A percentile compares a stretch with the other conserved stretches of the same genome.
These are phyloP conservation scores for Thraustochytrium striatum DNA, from an alignment of 352 stramenopile species.

Conservation along the genomic window DNA sequence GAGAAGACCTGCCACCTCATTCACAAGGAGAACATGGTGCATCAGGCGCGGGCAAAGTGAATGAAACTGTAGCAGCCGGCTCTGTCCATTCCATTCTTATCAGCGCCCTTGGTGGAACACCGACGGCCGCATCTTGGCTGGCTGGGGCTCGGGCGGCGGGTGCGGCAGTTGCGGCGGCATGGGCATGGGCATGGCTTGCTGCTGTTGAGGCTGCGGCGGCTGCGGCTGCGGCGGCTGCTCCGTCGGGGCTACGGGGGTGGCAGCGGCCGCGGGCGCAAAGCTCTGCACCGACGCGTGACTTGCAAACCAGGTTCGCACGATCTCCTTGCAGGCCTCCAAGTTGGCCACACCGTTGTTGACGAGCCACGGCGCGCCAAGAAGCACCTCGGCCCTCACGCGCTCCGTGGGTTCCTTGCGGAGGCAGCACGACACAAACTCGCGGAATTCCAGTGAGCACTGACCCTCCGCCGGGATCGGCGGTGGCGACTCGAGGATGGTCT, in stretches of 20 bases:
- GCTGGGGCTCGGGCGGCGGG: too few relatives aligned
- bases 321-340: not conserved
- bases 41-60: slow-evolving; percentile 51
- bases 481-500: slow-evolving; percentile 49
- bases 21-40: slow-evolving; percentile 98
- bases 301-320: slow-evolving; percentile 28
- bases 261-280: too few relatives aligned
- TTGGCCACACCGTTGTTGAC: not conserved
- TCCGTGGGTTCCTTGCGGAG: slow-evolving; percentile 52
- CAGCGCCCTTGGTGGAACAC: too few relatives aligned
- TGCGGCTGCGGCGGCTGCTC: too few relatives aligned
- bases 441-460: slow-evolving; percentile 52
- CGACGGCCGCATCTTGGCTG: too few relatives aligned
- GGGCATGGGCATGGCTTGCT: too few relatives aligned
- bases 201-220: too few relatives aligned
- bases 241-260: too few relatives aligned
- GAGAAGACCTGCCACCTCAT: slow-evolving; percentile 97
- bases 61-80: not conserved
- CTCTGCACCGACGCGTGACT: too few relatives aligned
- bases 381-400: slow-evolving; percentile 4
- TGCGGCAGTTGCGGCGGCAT: too few relatives aligned
- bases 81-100: too few relatives aligned
- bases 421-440: slow-evolving; percentile 51
- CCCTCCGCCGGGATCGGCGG: slow-evolving; percentile 22
- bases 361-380: slow-evolving; percentile 38